Base-by-base conservation (phyloP, 2,329 filamentous ascomycete genomes). In the Microdochium paspali region DNA sequence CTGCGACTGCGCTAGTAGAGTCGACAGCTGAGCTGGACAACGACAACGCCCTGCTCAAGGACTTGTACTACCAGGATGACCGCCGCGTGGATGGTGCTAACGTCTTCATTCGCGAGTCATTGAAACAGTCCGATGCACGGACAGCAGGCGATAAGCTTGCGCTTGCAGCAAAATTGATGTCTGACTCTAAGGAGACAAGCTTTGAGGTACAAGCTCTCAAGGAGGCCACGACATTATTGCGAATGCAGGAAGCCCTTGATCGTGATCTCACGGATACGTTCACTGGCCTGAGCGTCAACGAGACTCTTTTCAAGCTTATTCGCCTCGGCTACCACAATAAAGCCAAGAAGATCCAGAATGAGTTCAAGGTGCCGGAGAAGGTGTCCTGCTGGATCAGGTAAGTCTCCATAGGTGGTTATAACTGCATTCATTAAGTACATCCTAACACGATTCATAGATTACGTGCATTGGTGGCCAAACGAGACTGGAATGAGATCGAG, bases 61-160 rank as follows among this genome's bases (percentile, higher is more conserved):
- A 97, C 61, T 73, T 98, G 3, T 98, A 93, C 69, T 98, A 98
- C 63, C 93, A 97, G 67, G 93, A 97, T 58, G 93, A 98, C 62
- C 82, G 91, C 4, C 81, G 90, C 3, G 72, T 90, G 4, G 93
- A 97, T 54, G 90, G 93, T 3, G 87, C 91, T 0, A 86, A 89
- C 49, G 81, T 98, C 2, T 86, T 97, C 50, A 72, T 98, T 13
- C 80, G 82, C 20, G 91, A 98, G 66, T 87, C 90, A 1, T 72
- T 98, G 7, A 69, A 76, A 4, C 87, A 93, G 59, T 75, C 81
- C 1, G 82, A 86, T 52, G 72, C 82, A 24, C 76, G 82, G 28
- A 83, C 82, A 1, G 78, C 87, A 4, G 77, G 79, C 1, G 93
- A 97, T 64, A 97, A 96, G 68, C 74, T 98, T 32, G 85, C 87